These are phyloP conservation scores for Linnemannia elongata DNA, from an alignment of 192 early-diverging fungal genomes.

Conservation along the genomic window DNA sequence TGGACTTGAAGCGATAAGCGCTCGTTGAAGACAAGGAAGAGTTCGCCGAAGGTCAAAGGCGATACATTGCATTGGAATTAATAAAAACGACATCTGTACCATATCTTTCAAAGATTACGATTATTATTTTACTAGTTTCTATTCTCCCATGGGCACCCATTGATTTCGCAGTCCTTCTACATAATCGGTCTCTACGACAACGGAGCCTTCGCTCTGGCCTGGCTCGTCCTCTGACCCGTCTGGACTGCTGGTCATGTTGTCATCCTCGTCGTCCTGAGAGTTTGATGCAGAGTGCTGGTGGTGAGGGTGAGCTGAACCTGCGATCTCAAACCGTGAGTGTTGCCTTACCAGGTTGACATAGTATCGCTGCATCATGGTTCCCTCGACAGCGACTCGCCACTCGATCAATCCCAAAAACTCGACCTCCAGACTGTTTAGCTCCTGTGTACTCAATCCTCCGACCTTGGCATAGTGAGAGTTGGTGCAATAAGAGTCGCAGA, in stretches of 20 bases:
- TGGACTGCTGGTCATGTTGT: constrained; percentile 21
- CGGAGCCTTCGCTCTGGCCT: constrained; percentile 15
- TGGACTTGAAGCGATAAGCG: constrained; percentile 50
- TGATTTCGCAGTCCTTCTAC: constrained; percentile 48
- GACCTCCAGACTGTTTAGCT: constrained; percentile 94
- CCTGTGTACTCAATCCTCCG: constrained; percentile 92
- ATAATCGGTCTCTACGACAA: constrained; percentile 36
- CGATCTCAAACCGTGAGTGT: constrained; percentile 69
- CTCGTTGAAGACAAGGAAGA: background rate
- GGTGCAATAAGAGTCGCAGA: constrained; percentile 96
- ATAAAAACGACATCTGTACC: constrained; percentile 14
- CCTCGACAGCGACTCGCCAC: constrained; percentile 88
- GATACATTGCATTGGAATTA: constrained; percentile 4
- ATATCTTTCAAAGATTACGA: background rate
- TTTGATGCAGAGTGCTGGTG: background rate
- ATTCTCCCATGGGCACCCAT: constrained; percentile 57
- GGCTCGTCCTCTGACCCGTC: constrained; percentile 34
- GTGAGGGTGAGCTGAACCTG: constrained; percentile 12
- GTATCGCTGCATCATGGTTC: constrained; percentile 89
- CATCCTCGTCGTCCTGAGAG: constrained; percentile 14
- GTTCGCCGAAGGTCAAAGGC: background rate
- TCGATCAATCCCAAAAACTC: constrained; percentile 91
- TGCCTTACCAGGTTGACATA: constrained; percentile 93
- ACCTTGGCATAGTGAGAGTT: constrained; percentile 97
- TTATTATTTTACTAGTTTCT: constrained; percentile 15